Conservation (phyloP, 179 eudicot genomes). For the Silene coronaria region DNA sequence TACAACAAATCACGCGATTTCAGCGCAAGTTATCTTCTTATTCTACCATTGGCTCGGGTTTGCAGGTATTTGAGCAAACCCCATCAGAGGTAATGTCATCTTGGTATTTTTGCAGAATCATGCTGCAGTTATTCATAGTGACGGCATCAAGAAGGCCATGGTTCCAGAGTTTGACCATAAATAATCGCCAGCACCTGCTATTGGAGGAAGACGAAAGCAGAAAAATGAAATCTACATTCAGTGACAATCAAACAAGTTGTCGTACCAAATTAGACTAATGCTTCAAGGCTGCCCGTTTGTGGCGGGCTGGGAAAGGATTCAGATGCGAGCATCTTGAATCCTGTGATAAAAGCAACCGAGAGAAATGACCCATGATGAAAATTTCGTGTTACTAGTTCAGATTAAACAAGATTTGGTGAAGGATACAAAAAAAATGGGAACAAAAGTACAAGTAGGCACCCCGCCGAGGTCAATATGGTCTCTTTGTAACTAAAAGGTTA, state of each 20-base stretch:
- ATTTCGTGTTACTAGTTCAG: too few relatives aligned
- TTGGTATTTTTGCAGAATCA: constrained; percentile 46
- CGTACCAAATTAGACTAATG: not conserved
- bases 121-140: constrained; percentile 66
- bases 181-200: constrained; percentile 81
- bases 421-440: too few relatives aligned
- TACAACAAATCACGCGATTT: not conserved
- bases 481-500: too few relatives aligned
- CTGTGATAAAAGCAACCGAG: too few relatives aligned
- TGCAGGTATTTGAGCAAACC: constrained; percentile 13
- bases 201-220: not conserved
- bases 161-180: constrained; percentile 87
- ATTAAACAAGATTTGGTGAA: too few relatives aligned
- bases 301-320: too few relatives aligned
- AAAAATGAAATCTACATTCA: not conserved
- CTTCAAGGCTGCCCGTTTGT: not conserved
- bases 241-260: not conserved
- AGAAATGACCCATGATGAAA: too few relatives aligned
- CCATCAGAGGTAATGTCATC: constrained; percentile 21
- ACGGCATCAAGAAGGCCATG: constrained; percentile 83
- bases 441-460: too few relatives aligned
- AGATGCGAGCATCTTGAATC: too few relatives aligned
- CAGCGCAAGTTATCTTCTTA: not conserved
- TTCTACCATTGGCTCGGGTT: constrained; percentile 18
- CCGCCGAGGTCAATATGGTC: too few relatives aligned